A percentile compares a stretch with the other conserved stretches of the same genome.
These are phyloP conservation scores for Pythium utonaiense DNA, from an alignment of 352 stramenopile genomes.

Conservation along the genomic window DNA sequence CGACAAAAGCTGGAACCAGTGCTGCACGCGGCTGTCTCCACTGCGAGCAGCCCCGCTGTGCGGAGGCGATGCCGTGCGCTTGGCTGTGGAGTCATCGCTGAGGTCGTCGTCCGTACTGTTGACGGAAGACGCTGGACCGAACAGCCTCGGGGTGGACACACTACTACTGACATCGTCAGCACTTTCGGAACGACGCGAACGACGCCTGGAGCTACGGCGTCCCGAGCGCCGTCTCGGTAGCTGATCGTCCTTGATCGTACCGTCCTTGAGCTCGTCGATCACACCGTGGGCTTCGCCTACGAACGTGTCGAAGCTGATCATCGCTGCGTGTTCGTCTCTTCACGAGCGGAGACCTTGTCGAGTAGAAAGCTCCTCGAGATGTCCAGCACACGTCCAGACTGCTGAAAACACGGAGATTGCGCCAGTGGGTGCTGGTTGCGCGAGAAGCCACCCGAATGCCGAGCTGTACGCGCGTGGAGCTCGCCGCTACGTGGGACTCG, in stretches of 20 bases:
- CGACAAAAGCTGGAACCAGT: conserved; percentile 60
- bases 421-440: not conserved
- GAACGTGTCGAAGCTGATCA: conserved; percentile 85
- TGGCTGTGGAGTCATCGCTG: conserved; percentile 25
- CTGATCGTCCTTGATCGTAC: conserved; percentile 13
- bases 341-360: not conserved
- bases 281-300: conserved; percentile 27
- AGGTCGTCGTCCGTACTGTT: conserved; percentile 27
- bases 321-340: conserved; percentile 18
- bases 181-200: conserved; percentile 12
- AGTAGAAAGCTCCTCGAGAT: not conserved
- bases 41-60: not conserved
- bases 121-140: conserved; percentile 8
- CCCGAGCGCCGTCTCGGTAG: not conserved
- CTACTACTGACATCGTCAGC: not conserved
- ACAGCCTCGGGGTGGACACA: conserved; percentile 3
- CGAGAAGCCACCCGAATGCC: not conserved
- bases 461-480: not conserved
- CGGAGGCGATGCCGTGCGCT: conserved; percentile 1
- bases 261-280: conserved; percentile 37
- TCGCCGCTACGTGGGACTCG: not conserved
- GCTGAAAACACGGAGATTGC: not conserved
- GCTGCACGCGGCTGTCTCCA: conserved; percentile 32
- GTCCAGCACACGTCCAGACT: not conserved
- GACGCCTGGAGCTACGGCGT: conserved; percentile 16